Evolutionary conservation across 2,329 filamentous ascomycete species (phyloP).

Genomic region (Diplocarpon mali): DNA sequence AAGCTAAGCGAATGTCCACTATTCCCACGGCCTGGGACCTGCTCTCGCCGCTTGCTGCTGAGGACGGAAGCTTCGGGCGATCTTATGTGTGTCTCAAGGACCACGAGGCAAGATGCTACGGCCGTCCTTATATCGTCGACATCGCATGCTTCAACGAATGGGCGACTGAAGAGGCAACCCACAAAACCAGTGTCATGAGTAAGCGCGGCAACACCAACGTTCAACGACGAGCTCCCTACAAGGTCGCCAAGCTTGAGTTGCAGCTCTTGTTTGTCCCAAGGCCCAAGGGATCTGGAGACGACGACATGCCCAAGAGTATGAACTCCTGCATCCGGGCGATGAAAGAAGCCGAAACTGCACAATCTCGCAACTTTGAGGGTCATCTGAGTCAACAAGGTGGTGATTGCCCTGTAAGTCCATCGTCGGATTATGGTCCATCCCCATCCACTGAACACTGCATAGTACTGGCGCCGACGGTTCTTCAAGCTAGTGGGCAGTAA

Average conservation of each 20-base stretch:
- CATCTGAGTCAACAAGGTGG: slow-evolving; percentile 92
- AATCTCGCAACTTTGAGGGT: slow-evolving; percentile 73
- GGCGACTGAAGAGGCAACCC: slow-evolving; percentile 74
- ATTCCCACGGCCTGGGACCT: slow-evolving; percentile 75
- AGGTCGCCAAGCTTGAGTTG: slow-evolving; percentile 85
- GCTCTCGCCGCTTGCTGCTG: slow-evolving; percentile 72
- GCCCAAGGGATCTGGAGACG: slow-evolving; percentile 74
- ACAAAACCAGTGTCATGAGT: slow-evolving; percentile 83
- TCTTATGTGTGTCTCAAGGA: slow-evolving; percentile 91
- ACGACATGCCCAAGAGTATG: slow-evolving; percentile 99
- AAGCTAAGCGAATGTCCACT: slow-evolving; percentile 48
- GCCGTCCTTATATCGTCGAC: slow-evolving; percentile 77
- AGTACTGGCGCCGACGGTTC: slow-evolving; percentile 97
- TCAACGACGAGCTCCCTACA: slow-evolving; percentile 84
- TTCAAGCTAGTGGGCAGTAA: slow-evolving; percentile 89
- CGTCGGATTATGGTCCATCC: not conserved
- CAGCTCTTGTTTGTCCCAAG: slow-evolving; percentile 92
- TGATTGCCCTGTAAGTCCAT: slow-evolving; percentile 76
- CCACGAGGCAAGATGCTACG: slow-evolving; percentile 79
- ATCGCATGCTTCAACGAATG: slow-evolving; percentile 97
- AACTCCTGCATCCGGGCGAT: slow-evolving; percentile 90
- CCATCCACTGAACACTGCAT: slow-evolving; percentile 3
- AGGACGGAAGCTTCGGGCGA: slow-evolving; percentile 88
- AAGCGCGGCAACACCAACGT: slow-evolving; percentile 66
- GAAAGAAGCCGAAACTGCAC: slow-evolving; percentile 74